These are phyloP conservation scores for Fusarium annulatum DNA, from an alignment of 2,329 filamentous ascomycete genomes.

Conservation along the genomic window DNA sequence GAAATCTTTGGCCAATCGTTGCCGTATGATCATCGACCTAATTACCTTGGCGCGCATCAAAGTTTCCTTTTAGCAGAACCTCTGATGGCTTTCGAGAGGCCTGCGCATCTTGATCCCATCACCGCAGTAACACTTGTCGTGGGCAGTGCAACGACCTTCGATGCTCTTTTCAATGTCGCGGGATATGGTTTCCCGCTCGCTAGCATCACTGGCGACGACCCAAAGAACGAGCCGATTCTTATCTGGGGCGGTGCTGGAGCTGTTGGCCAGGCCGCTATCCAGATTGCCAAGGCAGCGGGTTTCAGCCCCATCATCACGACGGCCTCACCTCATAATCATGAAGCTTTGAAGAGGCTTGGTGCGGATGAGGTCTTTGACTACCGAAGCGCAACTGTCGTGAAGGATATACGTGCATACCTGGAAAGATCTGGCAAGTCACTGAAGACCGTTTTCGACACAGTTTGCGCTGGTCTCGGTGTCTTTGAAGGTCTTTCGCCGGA, in stretches of 20 bases:
- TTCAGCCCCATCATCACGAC: conserved; percentile 13
- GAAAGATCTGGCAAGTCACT: background rate
- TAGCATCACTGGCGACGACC: background rate
- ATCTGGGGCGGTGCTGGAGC: conserved; percentile 14
- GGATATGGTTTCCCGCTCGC: background rate
- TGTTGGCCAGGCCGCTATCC: conserved; percentile 15
- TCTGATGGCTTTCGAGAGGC: background rate
- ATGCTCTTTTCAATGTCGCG: conserved; percentile 1
- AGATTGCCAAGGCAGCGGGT: conserved; percentile 17
- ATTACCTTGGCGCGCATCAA: conserved; percentile 27
- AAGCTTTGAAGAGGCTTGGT: background rate
- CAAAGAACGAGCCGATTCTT: background rate
- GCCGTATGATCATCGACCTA: conserved; percentile 9
- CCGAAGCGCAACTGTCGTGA: background rate
- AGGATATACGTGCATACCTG: background rate
- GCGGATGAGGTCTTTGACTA: conserved; percentile 5
- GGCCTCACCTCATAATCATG: conserved; percentile 15
- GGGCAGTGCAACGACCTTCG: background rate
- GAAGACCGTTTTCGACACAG: conserved; percentile 1
- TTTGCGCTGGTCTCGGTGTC: background rate
- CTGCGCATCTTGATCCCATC: background rate
- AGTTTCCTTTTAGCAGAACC: conserved; percentile 17
- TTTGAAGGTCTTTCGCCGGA: background rate
- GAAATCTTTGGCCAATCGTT: conserved; percentile 16
- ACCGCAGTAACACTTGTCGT: background rate